Evolutionary conservation across 352 stramenopile genomes (phyloP), one percentile per base, ranked within the genome.

Genomic region (Globisporangium mamillatum): DNA sequence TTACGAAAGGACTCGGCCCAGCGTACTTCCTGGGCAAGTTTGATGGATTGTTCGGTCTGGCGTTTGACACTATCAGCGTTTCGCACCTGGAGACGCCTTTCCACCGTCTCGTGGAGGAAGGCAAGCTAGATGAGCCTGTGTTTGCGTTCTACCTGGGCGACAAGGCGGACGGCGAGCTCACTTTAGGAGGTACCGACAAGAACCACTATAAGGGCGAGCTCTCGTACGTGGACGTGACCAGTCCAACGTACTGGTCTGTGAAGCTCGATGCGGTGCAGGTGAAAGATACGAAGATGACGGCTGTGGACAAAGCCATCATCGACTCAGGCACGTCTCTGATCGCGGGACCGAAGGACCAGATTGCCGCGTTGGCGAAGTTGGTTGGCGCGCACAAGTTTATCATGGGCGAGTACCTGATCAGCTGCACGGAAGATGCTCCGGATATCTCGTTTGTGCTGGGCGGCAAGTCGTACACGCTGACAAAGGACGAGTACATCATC

Each of bases 1-100:
- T 98, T 81, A 93, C 91, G 3, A 91, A 81, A 65, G 94, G 93
- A 50, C 78, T 98, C 10, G 94, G 94, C n/a, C 60, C 93, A 9
- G 89, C 86, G 5, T 98, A 96, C 73, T 83, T 78, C 29, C 65
- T 97, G 8, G 93, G 91, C 57, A 96, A 97, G 52, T 98, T 98
- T 74, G 94, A 98, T 79, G 94, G 94, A 41, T 97, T 98, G 66
- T 78, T 98, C 44, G 94, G 94, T 67, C 70, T 98, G 16, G 94
- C 80, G 57, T 98, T 97, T 63, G 83, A 91, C 57, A 75, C 78
- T 38, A 92, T 98, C 68, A 84, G 74, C 36, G 82, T 97, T 38
- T 89, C 90, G 52, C 76, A 84, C 56, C 78, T 90, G 2, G 75
- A 75, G 29, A 97, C 94, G 10, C 86, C 91, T 4, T 97, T 98